Evolutionary conservation across 352 stramenopile genomes (phyloP).

Genomic region (Globisporangium yorkense): DNA sequence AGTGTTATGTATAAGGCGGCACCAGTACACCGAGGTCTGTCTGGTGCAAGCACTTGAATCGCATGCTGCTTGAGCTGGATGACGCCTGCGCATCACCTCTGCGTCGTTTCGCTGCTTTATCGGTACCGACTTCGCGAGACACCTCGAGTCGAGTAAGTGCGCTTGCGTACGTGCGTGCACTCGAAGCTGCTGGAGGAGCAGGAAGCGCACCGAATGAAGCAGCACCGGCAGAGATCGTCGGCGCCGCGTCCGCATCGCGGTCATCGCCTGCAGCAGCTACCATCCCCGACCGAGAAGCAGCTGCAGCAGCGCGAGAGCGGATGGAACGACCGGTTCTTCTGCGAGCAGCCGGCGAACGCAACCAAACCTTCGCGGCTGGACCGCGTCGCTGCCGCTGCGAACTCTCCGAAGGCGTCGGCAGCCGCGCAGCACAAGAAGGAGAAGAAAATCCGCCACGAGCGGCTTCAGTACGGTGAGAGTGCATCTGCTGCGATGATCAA

Average conservation of each 20-base stretch:
- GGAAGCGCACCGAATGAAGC: slow-evolving; percentile 12
- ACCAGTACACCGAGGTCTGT: not conserved
- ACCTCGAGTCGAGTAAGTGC: slow-evolving; percentile 23
- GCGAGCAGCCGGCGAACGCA: slow-evolving; percentile 40
- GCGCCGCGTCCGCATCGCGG: slow-evolving; percentile 17
- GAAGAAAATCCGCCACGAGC: slow-evolving; percentile 43
- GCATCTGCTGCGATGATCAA: not conserved
- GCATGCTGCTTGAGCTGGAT: too few species aligned
- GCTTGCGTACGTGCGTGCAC: slow-evolving; percentile 19
- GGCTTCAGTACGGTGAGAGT: slow-evolving; percentile 43
- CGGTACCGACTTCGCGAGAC: too few species aligned
- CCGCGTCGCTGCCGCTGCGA: slow-evolving; percentile 11
- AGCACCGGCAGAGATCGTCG: slow-evolving; percentile 9
- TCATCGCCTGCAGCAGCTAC: slow-evolving; percentile 31
- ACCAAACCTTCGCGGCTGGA: slow-evolving; percentile 32
- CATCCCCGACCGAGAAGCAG: slow-evolving; percentile 40
- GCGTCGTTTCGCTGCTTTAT: too few species aligned
- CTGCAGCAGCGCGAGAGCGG: slow-evolving; percentile 57
- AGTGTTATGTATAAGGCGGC: not conserved
- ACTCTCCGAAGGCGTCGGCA: slow-evolving; percentile 14
- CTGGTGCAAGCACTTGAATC: too few species aligned
- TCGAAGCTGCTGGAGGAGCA: slow-evolving; percentile 31
- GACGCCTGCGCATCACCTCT: too few species aligned
- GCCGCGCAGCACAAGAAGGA: slow-evolving; percentile 25
- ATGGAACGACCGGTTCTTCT: slow-evolving; percentile 71